Base-by-base conservation (phyloP, 2,329 filamentous ascomycete genomes). In the Stenocarpella maydis region DNA sequence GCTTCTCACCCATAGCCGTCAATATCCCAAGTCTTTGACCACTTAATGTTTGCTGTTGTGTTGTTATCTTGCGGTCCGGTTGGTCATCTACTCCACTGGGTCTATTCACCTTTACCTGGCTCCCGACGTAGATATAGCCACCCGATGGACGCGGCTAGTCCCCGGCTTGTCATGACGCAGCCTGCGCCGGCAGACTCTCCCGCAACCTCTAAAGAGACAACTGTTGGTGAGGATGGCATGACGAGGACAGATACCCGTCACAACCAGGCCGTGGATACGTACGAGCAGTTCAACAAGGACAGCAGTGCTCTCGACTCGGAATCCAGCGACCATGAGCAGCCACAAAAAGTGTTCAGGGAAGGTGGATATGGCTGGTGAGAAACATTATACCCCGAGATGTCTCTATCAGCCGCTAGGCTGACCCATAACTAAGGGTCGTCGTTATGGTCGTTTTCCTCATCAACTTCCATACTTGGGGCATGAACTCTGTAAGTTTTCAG, bases 381-480 rank as follows among this genome's bases (percentile, higher is more conserved):
- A 2, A 12, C 4, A 24, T 12, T 7, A 24, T 24, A 34, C 14
- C 24, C 21, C n/a, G 26, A 63, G 75, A 21, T 39, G n/a, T 7
- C 26, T 24, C 37, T 31, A 41, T 15, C 26, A 31, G 47, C 34
- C 34, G 24, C n/a, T 43, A 19, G 41, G n/a, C 58, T 63, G 28
- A 63, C 28, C 26, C 41, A 34, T n/a, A 47, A 24, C 4, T 45
- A 9, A 83, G 82, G 82, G 83, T 89, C 26, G 88, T 88, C 66
- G 85, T 88, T n/a, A 74, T 81, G 3, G 84, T 82, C 47, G 81
- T 85, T 71, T 83, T 85, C 63, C 78, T 88, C 71, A 85, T 92
- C 69, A 92, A 92, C 75, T 88, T 85, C 9, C 91, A 93, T 76
- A 93, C 91, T 1, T 94, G 91, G 91, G 91, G 91, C 9, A 81